Evolutionary conservation across 768 basidiomycete genomes (phyloP).

Genomic region (Boletus subparvulus): DNA sequence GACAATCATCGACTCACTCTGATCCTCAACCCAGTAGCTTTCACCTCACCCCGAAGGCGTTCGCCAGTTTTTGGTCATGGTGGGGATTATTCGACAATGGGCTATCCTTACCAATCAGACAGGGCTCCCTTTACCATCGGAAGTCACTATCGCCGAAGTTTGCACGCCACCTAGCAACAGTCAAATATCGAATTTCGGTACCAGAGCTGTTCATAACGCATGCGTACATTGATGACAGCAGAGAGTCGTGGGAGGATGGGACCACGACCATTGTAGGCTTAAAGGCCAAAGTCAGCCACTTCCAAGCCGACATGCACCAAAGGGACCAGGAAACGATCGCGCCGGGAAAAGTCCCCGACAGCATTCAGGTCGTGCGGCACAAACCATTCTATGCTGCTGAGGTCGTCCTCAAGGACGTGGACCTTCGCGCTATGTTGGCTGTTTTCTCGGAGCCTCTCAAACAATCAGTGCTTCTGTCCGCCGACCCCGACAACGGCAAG

Average conservation of each 20-base stretch:
- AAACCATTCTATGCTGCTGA: slow-evolving; percentile 90
- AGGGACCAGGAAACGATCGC: slow-evolving; percentile 76
- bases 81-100: slow-evolving; percentile 80
- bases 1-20: slow-evolving; percentile 16
- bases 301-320: slow-evolving; percentile 92
- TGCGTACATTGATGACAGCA: slow-evolving; percentile 77
- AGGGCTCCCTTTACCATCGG: slow-evolving; percentile 77
- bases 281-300: slow-evolving; percentile 76
- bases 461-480: slow-evolving; percentile 49
- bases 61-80: slow-evolving; percentile 92
- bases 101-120: slow-evolving; percentile 80
- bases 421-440: slow-evolving; percentile 76
- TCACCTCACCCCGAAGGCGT: slow-evolving; percentile 81
- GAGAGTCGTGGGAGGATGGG: slow-evolving; percentile 80
- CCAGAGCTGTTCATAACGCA: slow-evolving; percentile 83
- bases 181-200: slow-evolving; percentile 85
- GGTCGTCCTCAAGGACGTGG: slow-evolving; percentile 72
- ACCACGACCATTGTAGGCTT: slow-evolving; percentile 79
- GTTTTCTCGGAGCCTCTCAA: slow-evolving; percentile 74
- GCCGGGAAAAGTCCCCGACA: slow-evolving; percentile 53
- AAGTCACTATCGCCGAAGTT: slow-evolving; percentile 81
- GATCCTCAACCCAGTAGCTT: slow-evolving; percentile 58
- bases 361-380: slow-evolving; percentile 61
- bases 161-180: slow-evolving; percentile 80
- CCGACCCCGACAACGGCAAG: slow-evolving; percentile 45